Conservation (phyloP, 2,329 filamentous ascomycete species). For the Penicillium sp. region DNA sequence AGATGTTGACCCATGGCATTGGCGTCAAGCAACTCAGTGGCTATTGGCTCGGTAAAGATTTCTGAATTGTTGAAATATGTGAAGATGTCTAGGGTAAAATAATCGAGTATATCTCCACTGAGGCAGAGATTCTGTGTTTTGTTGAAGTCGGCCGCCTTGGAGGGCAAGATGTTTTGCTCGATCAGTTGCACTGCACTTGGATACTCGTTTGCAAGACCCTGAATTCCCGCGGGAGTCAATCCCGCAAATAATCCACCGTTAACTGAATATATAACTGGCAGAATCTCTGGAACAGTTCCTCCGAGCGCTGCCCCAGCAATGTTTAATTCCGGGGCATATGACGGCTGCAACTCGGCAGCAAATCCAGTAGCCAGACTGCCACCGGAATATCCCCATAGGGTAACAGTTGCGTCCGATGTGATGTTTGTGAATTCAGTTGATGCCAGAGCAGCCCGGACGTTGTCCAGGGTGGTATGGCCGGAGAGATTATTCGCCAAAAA, state of each 20-base stretch:
- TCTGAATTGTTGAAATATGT: slow-evolving; percentile 18
- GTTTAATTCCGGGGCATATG: slow-evolving; percentile 49
- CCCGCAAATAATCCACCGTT: slow-evolving; percentile 32
- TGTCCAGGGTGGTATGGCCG: slow-evolving; percentile 44
- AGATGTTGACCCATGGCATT: slow-evolving; percentile 36
- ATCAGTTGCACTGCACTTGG: slow-evolving; percentile 18
- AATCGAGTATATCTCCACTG: slow-evolving; percentile 17
- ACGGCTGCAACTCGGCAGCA: slow-evolving; percentile 47
- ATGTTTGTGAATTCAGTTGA: slow-evolving; percentile 28
- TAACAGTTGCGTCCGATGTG: slow-evolving; percentile 28
- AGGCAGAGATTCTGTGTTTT: slow-evolving; percentile 22
- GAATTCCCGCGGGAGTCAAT: slow-evolving; percentile 30
- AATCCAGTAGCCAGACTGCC: slow-evolving; percentile 49
- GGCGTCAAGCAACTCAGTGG: slow-evolving; percentile 17
- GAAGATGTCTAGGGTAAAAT: slow-evolving; percentile 20
- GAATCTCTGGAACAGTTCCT: slow-evolving; percentile 44
- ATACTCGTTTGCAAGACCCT: slow-evolving; percentile 27
- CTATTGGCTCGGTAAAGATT: slow-evolving; percentile 16
- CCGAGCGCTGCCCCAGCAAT: slow-evolving; percentile 50
- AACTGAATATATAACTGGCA: slow-evolving; percentile 31
- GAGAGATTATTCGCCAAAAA: slow-evolving; percentile 41
- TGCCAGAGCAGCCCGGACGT: slow-evolving; percentile 39
- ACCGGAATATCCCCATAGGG: slow-evolving; percentile 56
- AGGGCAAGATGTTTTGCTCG: slow-evolving; percentile 15
- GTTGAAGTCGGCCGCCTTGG: slow-evolving; percentile 19